These are phyloP conservation scores for Peterozyma xylosa DNA, from an alignment of 805 yeast genomes.

Conservation along the genomic window DNA sequence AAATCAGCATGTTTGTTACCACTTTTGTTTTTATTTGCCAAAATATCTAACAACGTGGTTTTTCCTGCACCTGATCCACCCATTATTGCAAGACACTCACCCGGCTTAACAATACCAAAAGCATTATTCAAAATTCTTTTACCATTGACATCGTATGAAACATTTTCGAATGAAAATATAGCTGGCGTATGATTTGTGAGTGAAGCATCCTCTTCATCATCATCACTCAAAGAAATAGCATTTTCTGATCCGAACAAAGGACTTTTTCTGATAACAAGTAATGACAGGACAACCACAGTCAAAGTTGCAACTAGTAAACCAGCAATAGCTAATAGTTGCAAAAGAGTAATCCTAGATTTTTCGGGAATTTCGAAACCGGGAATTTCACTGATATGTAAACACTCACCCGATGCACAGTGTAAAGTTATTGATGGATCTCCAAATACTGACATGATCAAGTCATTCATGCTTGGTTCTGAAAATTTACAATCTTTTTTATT, in stretches of 20 bases:
- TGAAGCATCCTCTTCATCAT: conserved; percentile 33
- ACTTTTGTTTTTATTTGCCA: conserved; percentile 81
- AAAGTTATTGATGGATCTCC: conserved; percentile 91
- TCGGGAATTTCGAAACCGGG: conserved; percentile 82
- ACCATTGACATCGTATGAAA: conserved; percentile 52
- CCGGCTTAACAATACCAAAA: conserved; percentile 75
- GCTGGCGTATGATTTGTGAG: conserved; percentile 59
- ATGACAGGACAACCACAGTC: conserved; percentile 32
- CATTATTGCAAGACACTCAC: conserved; percentile 91
- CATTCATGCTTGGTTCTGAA: conserved; percentile 95
- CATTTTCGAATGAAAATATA: conserved; percentile 65
- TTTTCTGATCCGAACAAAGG: conserved; percentile 44
- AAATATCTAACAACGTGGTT: conserved; percentile 84
- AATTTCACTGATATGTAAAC: conserved; percentile 84
- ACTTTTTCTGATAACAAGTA: conserved; percentile 47
- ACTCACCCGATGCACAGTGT: conserved; percentile 80
- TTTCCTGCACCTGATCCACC: conserved; percentile 99
- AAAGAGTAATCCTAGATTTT: conserved; percentile 32
- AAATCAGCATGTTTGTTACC: conserved; percentile 66
- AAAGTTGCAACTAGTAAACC: conserved; percentile 34
- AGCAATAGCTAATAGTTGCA: conserved; percentile 38
- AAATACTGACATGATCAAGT: conserved; percentile 79
- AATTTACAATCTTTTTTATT: conserved; percentile 58
- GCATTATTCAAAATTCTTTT: conserved; percentile 52
- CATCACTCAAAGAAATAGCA: conserved; percentile 16